These are phyloP conservation scores for Chaetoceros muelleri DNA, from an alignment of 108 stramenopile genomes.

Conservation along the genomic window DNA sequence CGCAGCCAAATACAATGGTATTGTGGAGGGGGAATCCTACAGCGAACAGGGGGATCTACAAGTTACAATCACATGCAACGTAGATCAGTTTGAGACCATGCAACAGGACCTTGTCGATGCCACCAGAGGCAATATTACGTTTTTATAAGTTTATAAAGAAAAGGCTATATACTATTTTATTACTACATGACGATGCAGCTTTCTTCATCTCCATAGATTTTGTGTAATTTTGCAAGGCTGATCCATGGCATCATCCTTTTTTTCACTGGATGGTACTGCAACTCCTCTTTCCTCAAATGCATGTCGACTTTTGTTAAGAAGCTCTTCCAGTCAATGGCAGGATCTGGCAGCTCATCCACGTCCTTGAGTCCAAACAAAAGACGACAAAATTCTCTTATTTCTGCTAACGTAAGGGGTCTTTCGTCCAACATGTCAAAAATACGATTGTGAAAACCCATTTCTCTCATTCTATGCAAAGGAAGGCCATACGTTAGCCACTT, in stretches of 20 bases:
- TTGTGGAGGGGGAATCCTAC: conserved; percentile 28
- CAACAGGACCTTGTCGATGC: conserved; percentile 40
- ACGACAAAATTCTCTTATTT: conserved; percentile 54
- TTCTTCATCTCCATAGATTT: conserved; percentile 10
- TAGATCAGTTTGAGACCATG: conserved; percentile 19
- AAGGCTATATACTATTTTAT: too few species aligned
- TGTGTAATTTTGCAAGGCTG: conserved; percentile 37
- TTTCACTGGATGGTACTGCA: conserved; percentile 57
- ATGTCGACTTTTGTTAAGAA: conserved; percentile 26
- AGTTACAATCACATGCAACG: conserved; percentile 45
- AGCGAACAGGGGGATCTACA: conserved; percentile 35
- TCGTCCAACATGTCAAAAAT: conserved; percentile 85
- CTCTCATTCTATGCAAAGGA: conserved; percentile 73
- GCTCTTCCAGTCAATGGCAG: conserved; percentile 46
- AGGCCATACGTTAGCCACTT: conserved; percentile 85
- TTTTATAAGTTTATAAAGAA: too few species aligned
- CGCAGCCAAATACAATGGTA: conserved; percentile 38
- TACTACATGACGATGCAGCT: conserved; percentile 4
- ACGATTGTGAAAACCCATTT: conserved; percentile 75
- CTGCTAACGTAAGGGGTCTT: conserved; percentile 38
- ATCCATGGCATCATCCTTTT: conserved; percentile 65
- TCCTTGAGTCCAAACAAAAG: conserved; percentile 39
- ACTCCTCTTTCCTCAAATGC: conserved; percentile 26
- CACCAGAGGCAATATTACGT: conserved; percentile 45
- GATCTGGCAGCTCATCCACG: conserved; percentile 63